Evolutionary conservation across 2,329 filamentous ascomycete species (phyloP), one percentile per base, ranked within the genome.

Genomic region (Talaromyces atroroseus): DNA sequence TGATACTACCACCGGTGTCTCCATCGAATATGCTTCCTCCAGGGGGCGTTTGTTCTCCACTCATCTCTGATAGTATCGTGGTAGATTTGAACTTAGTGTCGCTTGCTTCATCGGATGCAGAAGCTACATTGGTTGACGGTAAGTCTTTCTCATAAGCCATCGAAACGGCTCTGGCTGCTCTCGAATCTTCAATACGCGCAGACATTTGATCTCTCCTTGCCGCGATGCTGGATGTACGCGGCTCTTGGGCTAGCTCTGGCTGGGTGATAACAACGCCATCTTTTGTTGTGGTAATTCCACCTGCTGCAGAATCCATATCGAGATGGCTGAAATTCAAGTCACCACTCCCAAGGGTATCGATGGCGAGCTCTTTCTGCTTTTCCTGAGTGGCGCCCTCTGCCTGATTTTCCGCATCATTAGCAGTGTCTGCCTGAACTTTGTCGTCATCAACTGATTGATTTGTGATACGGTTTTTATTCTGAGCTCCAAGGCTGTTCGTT

Each of bases 281-380:
- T 5, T 68, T 64, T 5, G 71, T 73, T 24, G 68, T 71, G 23
- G 73, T 61, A 11, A 67, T 65, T 14, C 68, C 69, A 11, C 69
- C 71, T 1, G 67, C 61, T 3, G 68, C 64, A 12, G 66, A 62
- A 57, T 73, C 71, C 55, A 97, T 89, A 34, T 92, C 92, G 44
- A 97, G 78, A 66, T 96, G 90, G 65, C 89, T 91, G 56, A 97
- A 80, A 69, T 90, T 95, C 49, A 99, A 78, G 66, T 96, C 89
- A 5, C 94, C 94, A 65, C 84, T 85, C 12, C 94, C 94, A 50
- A 99, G 79, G 0, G 94, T 97, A 66, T 92, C 90, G 2, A 96
- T 82, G 1, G 94, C 91, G 12, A 86, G 83, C 63, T 90, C 86
- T 65, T 85, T 88, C 59, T 81, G 80, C 51, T 74, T 68, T 23